These are phyloP conservation scores for Saccharomycopsis sp. DNA, from an alignment of 805 yeast species.

Conservation along the genomic window DNA sequence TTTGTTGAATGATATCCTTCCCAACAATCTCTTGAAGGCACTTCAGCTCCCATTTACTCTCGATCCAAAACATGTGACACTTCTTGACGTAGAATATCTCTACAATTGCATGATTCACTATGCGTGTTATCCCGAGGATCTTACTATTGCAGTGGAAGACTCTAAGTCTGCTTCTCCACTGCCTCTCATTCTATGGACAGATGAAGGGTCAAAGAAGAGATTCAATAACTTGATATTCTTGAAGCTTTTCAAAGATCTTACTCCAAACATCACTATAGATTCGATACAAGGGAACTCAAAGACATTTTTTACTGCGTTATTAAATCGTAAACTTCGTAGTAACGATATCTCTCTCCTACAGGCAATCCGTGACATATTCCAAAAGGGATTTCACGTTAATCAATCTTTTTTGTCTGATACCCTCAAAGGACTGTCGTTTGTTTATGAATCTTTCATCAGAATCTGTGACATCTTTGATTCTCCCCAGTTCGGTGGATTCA, in stretches of 20 bases:
- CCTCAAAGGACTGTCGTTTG: neutral
- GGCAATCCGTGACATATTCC: neutral
- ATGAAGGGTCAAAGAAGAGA: slow-evolving; percentile 5
- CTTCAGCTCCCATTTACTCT: slow-evolving; percentile 4
- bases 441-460: neutral
- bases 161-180: neutral
- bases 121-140: slow-evolving; percentile 11
- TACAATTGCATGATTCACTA: slow-evolving; percentile 17
- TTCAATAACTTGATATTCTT: slow-evolving; percentile 11
- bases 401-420: neutral
- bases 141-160: neutral
- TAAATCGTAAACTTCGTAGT: neutral
- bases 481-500: slow-evolving; percentile 7
- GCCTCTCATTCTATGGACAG: slow-evolving; percentile 14
- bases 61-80: neutral
- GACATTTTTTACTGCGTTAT: neutral
- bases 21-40: slow-evolving; percentile 5
- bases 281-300: neutral
- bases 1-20: slow-evolving; percentile 12
- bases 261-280: neutral
- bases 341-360: neutral
- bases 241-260: slow-evolving; percentile 12
- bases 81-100: slow-evolving; percentile 6
- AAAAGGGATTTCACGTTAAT: neutral
- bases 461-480: slow-evolving; percentile 5